A percentile compares a stretch with the other conserved stretches of the same genome.
Evolutionary conservation across 2,329 filamentous ascomycete genomes (phyloP).

Genomic region (Pseudocercospora fuligena): DNA sequence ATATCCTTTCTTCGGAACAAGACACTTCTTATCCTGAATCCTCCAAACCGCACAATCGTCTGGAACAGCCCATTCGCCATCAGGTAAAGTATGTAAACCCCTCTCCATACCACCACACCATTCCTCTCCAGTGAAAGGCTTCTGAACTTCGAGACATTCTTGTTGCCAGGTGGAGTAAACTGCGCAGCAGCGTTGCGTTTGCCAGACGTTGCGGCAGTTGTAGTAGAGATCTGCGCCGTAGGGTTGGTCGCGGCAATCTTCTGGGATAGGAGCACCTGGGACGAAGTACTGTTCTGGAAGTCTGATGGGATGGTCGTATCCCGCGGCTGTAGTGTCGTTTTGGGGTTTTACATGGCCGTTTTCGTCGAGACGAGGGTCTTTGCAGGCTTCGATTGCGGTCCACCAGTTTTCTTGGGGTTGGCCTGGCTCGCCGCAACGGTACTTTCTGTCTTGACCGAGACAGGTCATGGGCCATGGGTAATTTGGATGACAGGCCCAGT

Average conservation of each 20-base stretch:
- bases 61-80: background rate
- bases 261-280: background rate
- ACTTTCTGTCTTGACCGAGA: background rate
- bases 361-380: background rate
- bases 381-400: background rate
- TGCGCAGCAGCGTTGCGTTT: background rate
- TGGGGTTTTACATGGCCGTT: background rate
- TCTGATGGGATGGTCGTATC: background rate
- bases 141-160: background rate
- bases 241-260: background rate
- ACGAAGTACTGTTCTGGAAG: background rate
- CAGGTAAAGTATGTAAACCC: background rate
- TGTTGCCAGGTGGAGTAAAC: background rate
- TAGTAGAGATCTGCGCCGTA: background rate
- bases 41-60: background rate
- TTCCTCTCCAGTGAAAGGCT: background rate
- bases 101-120: background rate
- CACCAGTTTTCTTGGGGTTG: background rate
- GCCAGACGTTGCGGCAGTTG: background rate
- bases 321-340: background rate
- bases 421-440: background rate
- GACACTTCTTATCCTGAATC: background rate
- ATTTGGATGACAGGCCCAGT: background rate
- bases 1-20: background rate
- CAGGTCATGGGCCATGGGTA: background rate